A percentile compares a stretch with the other conserved stretches of the same genome.
Evolutionary conservation across 2,329 filamentous ascomycete species (phyloP).

Genomic region (Colletotrichum sp.): DNA sequence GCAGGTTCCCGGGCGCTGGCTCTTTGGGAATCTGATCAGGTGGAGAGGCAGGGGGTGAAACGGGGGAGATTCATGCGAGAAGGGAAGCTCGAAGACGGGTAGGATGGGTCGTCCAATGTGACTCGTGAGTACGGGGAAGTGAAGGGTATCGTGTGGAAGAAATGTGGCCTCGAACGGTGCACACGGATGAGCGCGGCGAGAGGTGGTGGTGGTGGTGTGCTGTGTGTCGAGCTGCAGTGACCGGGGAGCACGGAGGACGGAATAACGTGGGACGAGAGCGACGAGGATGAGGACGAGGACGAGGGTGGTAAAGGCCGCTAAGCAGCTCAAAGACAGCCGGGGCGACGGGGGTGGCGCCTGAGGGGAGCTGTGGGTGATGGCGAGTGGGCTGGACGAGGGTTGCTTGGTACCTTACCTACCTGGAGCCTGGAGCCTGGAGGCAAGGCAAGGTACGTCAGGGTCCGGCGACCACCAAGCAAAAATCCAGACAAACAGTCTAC

Average conservation of each 20-base stretch:
- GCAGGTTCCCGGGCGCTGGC: not conserved
- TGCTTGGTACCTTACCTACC: not conserved
- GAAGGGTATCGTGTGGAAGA: conserved; percentile 11
- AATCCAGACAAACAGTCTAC: not conserved
- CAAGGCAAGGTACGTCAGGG: not conserved
- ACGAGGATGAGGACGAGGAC: not conserved
- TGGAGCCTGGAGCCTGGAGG: not conserved
- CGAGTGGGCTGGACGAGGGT: not conserved
- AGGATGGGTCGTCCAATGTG: conserved; percentile 18
- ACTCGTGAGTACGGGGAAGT: not conserved
- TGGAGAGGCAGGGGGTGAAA: conserved; percentile 22
- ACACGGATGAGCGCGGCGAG: not conserved
- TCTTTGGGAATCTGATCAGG: conserved; percentile 2
- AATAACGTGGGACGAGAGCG: conserved; percentile 10
- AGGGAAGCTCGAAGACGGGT: not conserved
- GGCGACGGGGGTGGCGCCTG: not conserved
- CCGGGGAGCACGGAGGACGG: conserved; percentile 13
- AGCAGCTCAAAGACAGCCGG: not conserved
- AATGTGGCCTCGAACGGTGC: conserved; percentile 14
- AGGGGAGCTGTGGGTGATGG: not conserved
- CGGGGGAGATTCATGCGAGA: conserved; percentile 20
- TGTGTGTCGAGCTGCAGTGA: not conserved
- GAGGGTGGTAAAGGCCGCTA: not conserved
- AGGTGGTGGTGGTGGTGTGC: not conserved
- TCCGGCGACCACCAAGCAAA: not conserved